Conservation (phyloP, 163 green algal genomes). For the Trebouxia gelatinosa region DNA sequence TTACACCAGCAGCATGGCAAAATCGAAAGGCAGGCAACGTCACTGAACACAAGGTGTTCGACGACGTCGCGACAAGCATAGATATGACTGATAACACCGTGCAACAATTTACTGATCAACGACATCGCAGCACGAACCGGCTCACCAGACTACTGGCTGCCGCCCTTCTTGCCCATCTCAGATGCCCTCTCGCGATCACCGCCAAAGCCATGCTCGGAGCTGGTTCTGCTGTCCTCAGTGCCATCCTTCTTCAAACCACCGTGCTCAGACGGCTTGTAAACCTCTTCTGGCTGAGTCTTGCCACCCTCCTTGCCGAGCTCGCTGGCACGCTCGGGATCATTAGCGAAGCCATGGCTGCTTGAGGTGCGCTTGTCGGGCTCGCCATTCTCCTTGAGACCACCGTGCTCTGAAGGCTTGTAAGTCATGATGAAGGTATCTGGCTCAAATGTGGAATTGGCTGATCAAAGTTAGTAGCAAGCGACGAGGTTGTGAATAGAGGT, state of each 20-base stretch:
- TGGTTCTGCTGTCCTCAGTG: neutral
- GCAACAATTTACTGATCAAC: no score
- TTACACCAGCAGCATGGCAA: no score
- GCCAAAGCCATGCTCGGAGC: conserved; percentile 5
- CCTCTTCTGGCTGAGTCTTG: neutral
- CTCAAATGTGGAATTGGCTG: no score
- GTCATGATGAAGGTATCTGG: no score
- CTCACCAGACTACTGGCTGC: conserved; percentile 18
- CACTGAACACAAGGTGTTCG: no score
- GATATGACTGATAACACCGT: no score
- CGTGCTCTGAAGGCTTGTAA: conserved; percentile 29
- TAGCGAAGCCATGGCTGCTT: neutral
- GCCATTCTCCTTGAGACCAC: conserved; percentile 7
- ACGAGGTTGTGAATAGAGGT: no score
- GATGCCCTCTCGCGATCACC: conserved; percentile 6
- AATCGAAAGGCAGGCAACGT: no score
- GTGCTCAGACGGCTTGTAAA: conserved; percentile 25
- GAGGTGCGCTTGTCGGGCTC: neutral
- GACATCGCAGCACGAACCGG: no score
- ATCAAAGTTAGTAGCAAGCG: no score
- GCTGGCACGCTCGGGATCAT: neutral
- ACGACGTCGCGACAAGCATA: no score
- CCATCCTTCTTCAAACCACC: conserved; percentile 16
- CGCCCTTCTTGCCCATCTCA: conserved; percentile 7
- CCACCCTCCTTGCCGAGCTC: neutral